These are phyloP conservation scores for Ambrosiella cleistominuta DNA, from an alignment of 2,329 filamentous ascomycete genomes.

Conservation along the genomic window DNA sequence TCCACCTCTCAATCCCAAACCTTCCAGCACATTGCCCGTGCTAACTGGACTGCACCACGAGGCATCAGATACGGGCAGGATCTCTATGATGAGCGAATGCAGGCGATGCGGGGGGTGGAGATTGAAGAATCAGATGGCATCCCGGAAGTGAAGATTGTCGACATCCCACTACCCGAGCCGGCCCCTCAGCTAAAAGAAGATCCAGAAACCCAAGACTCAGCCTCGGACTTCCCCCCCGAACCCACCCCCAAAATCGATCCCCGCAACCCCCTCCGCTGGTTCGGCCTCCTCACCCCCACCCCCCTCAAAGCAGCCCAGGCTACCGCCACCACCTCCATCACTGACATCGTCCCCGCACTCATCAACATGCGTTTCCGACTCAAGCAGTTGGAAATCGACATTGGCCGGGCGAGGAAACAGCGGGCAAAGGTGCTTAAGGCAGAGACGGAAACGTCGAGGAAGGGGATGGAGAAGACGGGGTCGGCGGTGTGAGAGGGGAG, in stretches of 20 bases:
- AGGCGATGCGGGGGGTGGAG: slow-evolving; percentile 32
- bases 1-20: slow-evolving; percentile 35
- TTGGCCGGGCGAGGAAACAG: slow-evolving; percentile 42
- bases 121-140: neutral
- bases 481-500: too few relatives aligned
- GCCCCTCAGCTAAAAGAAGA: slow-evolving; percentile 12
- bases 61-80: slow-evolving; percentile 50
- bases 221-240: slow-evolving; percentile 2
- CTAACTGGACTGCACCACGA: slow-evolving; percentile 52
- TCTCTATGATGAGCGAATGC: slow-evolving; percentile 58
- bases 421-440: slow-evolving; percentile 26
- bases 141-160: slow-evolving; percentile 1
- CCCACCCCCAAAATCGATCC: neutral
- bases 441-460: neutral
- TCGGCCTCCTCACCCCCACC: slow-evolving; percentile 35
- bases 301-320: slow-evolving; percentile 40
- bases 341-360: slow-evolving; percentile 38
- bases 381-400: slow-evolving; percentile 47
- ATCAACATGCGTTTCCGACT: slow-evolving; percentile 42
- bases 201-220: neutral
- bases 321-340: slow-evolving; percentile 37
- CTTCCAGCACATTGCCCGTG: slow-evolving; percentile 47
- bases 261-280: slow-evolving; percentile 41
- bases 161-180: slow-evolving; percentile 6
- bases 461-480: neutral